Conservation (phyloP, 139 green algal genomes). For the Haematococcus sp. region DNA sequence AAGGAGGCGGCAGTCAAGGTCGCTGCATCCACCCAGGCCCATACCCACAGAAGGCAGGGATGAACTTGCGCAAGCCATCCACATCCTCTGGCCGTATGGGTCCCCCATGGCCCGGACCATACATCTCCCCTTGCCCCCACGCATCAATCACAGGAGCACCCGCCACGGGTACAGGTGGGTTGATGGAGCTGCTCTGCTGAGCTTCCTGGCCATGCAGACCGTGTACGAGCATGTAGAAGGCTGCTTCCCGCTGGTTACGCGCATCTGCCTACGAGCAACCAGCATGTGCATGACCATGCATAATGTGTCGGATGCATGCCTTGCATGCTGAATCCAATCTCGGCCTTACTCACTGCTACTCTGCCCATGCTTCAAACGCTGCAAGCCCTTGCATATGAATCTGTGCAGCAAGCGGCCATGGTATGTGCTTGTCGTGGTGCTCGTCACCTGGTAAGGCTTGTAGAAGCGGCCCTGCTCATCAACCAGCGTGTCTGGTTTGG, state of each 20-base stretch:
- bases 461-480: constrained; percentile 68
- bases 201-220: background rate
- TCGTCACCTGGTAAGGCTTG: constrained; percentile 63
- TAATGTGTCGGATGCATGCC: background rate
- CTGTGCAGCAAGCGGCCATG: background rate
- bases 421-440: background rate
- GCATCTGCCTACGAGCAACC: constrained; percentile 36
- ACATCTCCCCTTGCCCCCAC: constrained; percentile 10
- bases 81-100: constrained; percentile 34
- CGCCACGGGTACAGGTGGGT: background rate
- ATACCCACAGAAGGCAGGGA: constrained; percentile 64
- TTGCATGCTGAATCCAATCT: too few species aligned
- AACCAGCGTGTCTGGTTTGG: constrained; percentile 35
- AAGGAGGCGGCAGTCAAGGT: background rate
- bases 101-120: background rate
- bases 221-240: constrained; percentile 50
- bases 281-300: background rate
- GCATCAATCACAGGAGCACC: background rate
- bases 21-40: too few species aligned
- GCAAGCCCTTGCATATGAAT: too few species aligned
- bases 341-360: too few species aligned
- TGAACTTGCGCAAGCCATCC: constrained; percentile 42
- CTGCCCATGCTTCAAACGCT: too few species aligned
- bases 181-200: background rate
- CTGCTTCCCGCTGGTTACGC: constrained; percentile 46